phyloP scores from a whole-genome alignment of 345 rosid genomes.

The Hypericum androsaemum region DNA sequence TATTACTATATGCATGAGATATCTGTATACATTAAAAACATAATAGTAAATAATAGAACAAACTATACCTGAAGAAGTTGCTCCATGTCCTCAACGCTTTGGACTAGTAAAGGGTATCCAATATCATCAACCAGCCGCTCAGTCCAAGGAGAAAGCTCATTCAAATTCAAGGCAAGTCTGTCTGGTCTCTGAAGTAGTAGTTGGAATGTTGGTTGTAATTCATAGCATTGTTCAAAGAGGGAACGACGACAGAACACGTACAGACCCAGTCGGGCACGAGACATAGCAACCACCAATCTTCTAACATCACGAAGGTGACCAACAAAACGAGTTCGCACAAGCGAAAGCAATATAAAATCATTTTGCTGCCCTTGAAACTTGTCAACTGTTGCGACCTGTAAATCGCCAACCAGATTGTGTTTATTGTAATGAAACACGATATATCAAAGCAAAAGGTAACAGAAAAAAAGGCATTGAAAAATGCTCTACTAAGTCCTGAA shows the following conservation, averaged over 20 bases:
- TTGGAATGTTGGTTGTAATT: slow-evolving; percentile 86
- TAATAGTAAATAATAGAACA: not conserved
- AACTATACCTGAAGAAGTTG: slow-evolving; percentile 64
- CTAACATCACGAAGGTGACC: slow-evolving; percentile 98
- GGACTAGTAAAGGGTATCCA: slow-evolving; percentile 51
- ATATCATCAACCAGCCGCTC: slow-evolving; percentile 75
- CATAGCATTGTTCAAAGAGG: slow-evolving; percentile 92
- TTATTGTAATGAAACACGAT: no score
- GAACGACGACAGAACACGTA: slow-evolving; percentile 87
- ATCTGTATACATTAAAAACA: not conserved
- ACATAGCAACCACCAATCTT: slow-evolving; percentile 96
- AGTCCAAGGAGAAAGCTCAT: slow-evolving; percentile 49
- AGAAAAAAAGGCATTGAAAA: no score
- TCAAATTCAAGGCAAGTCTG: slow-evolving; percentile 52
- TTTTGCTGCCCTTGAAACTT: slow-evolving; percentile 99
- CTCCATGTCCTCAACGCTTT: slow-evolving; percentile 64
- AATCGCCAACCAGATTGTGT: not conserved
- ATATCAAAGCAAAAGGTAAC: no score
- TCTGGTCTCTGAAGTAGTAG: slow-evolving; percentile 78
- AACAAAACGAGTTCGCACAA: slow-evolving; percentile 89
- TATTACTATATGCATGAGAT: not conserved
- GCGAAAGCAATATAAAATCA: slow-evolving; percentile 86
- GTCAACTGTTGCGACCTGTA: slow-evolving; percentile 90
- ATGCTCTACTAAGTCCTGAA: no score
- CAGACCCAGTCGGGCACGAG: slow-evolving; percentile 91